Evolutionary conservation across 805 yeast species (phyloP).

Genomic region (Teunomyces pallodes): DNA sequence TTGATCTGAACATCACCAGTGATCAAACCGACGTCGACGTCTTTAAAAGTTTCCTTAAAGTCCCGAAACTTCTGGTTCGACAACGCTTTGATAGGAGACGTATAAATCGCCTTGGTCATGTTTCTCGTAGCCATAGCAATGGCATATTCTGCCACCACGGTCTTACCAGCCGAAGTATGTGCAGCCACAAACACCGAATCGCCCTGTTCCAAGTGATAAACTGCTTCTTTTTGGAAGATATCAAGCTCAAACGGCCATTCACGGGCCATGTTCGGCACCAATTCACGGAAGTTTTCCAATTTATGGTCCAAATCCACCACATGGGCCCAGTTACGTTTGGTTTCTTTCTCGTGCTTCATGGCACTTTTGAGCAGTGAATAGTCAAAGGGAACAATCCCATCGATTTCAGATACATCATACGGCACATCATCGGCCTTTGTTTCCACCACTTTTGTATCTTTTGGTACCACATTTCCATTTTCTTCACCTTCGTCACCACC

Average conservation of each 20-base stretch:
- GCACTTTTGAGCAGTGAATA: slow-evolving; percentile 22
- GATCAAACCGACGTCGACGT: slow-evolving; percentile 85
- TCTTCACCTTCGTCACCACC: slow-evolving; percentile 8
- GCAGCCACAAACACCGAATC: slow-evolving; percentile 99
- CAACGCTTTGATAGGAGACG: slow-evolving; percentile 91
- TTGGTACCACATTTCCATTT: slow-evolving; percentile 6
- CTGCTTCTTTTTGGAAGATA: slow-evolving; percentile 94
- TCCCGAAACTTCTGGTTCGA: slow-evolving; percentile 90
- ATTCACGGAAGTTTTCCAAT: slow-evolving; percentile 78
- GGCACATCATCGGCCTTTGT: slow-evolving; percentile 11
- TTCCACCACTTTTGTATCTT: neutral
- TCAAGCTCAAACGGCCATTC: slow-evolving; percentile 95
- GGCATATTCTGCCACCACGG: slow-evolving; percentile 97
- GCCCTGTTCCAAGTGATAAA: slow-evolving; percentile 93
- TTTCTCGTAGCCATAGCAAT: slow-evolving; percentile 94
- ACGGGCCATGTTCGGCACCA: slow-evolving; percentile 91
- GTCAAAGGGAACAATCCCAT: slow-evolving; percentile 40
- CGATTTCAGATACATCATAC: slow-evolving; percentile 45
- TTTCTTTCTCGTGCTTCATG: slow-evolving; percentile 23
- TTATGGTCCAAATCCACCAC: slow-evolving; percentile 82
- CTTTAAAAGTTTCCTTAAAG: slow-evolving; percentile 74
- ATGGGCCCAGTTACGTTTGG: slow-evolving; percentile 85
- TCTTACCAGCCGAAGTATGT: slow-evolving; percentile 97
- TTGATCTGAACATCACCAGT: slow-evolving; percentile 98
- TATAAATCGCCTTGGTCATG: slow-evolving; percentile 95